phyloP scores from a whole-genome alignment of 148 eudicot species.

The Vaccinium myrtillus region DNA sequence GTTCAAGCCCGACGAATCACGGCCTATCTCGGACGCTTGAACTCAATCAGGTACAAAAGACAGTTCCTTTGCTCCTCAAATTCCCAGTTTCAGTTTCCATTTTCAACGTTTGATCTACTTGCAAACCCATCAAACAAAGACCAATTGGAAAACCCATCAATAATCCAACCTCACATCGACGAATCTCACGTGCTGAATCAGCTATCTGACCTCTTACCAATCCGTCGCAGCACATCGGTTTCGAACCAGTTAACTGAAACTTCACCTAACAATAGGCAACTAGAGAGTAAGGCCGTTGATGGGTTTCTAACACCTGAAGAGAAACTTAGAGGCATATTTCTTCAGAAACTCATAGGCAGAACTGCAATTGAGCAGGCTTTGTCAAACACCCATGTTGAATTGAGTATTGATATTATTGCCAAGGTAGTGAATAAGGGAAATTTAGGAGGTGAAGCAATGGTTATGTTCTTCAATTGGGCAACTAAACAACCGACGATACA shows the following conservation, averaged over 20 bases:
- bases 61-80: constrained; percentile 9
- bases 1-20: not conserved
- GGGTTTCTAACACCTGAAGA: constrained; percentile 62
- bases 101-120: constrained; percentile 19
- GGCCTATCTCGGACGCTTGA: not conserved
- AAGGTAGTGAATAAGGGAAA: constrained; percentile 63
- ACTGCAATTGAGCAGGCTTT: constrained; percentile 48
- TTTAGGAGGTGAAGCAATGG: constrained; percentile 72
- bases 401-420: constrained; percentile 50
- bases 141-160: constrained; percentile 1
- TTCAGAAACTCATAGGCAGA: constrained; percentile 70
- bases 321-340: constrained; percentile 74
- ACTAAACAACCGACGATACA: constrained; percentile 33
- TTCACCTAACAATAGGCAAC: constrained; percentile 15
- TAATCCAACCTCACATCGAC: constrained; percentile 7
- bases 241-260: constrained; percentile 3
- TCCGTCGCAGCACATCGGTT: constrained; percentile 21
- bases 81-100: constrained; percentile 7
- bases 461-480: constrained; percentile 74
- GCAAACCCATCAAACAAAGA: not conserved
- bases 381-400: constrained; percentile 27
- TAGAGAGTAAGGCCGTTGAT: constrained; percentile 36
- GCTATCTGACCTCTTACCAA: constrained; percentile 56
- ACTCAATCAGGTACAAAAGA: not conserved
- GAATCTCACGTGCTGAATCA: constrained; percentile 53